Evolutionary conservation across 805 yeast species (phyloP).

Genomic region (Nakazawaea ambrosiae): DNA sequence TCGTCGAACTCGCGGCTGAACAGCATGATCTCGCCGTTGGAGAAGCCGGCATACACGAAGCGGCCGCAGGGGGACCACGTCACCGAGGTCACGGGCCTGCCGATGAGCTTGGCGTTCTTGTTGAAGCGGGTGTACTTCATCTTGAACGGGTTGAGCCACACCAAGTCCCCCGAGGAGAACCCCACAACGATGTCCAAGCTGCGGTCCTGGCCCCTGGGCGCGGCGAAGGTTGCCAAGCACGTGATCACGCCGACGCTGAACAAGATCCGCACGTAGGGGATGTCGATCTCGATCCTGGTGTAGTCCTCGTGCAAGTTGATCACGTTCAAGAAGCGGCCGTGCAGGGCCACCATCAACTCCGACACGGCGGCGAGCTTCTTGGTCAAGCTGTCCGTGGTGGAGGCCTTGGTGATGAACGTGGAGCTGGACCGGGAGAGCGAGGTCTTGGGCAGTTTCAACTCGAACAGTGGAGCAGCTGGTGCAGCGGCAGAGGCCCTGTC

Average conservation of each 20-base stretch:
- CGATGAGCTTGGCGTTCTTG: conserved; percentile 37
- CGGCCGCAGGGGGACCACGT: conserved; percentile 41
- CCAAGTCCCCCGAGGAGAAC: conserved; percentile 57
- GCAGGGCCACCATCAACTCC: conserved; percentile 34
- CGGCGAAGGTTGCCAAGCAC: conserved; percentile 25
- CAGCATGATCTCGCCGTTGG: conserved; percentile 54
- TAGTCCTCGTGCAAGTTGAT: conserved; percentile 29
- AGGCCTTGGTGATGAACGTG: conserved; percentile 26
- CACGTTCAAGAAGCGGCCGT: conserved; percentile 44
- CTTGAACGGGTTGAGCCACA: conserved; percentile 50
- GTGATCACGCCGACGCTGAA: conserved; percentile 34
- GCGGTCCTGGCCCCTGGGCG: conserved; percentile 18
- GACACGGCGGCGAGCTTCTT: conserved; percentile 21
- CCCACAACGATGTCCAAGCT: conserved; percentile 53
- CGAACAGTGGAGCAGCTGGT: neutral
- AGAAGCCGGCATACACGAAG: conserved; percentile 50
- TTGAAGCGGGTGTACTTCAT: conserved; percentile 45
- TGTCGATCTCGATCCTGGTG: conserved; percentile 33
- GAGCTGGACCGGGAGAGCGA: conserved; percentile 25
- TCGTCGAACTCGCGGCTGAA: conserved; percentile 47
- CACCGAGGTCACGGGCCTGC: conserved; percentile 35
- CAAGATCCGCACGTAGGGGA: conserved; percentile 37
- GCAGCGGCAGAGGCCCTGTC: conserved; percentile 5
- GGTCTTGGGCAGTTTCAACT: conserved; percentile 23
- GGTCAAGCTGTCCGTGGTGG: conserved; percentile 22